Conservation (phyloP, 192 early-diverging fungal species). For the Coemansia nantahalensis region DNA sequence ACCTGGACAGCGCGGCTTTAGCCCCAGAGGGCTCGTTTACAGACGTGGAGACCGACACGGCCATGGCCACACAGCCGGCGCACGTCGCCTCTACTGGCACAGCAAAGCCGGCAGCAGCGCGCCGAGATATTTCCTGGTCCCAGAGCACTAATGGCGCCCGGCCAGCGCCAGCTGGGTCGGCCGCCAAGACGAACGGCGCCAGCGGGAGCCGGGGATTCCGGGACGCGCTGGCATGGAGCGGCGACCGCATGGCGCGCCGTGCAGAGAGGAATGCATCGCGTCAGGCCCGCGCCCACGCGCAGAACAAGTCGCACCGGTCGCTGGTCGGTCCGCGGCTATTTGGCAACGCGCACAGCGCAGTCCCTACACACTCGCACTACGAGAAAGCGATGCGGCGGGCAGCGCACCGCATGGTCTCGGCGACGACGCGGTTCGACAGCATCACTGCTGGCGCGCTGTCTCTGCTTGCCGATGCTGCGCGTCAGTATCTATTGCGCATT, state of each 20-base stretch:
- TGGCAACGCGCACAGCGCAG: slow-evolving; percentile 2
- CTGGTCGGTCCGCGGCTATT: slow-evolving; percentile 29
- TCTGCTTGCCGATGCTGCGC: slow-evolving; percentile 32
- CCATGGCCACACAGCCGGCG: not conserved
- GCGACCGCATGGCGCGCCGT: not conserved
- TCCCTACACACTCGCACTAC: slow-evolving; percentile 17
- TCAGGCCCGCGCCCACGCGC: slow-evolving; percentile 1
- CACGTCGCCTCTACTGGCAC: not conserved
- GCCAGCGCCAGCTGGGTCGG: no score
- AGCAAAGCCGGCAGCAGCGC: no score
- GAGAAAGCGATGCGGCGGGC: slow-evolving; percentile 45
- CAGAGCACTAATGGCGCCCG: not conserved
- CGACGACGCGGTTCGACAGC: slow-evolving; percentile 41
- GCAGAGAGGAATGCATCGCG: not conserved
- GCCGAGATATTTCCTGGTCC: not conserved
- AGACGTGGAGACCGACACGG: slow-evolving; percentile 6
- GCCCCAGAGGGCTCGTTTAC: not conserved
- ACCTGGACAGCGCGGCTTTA: not conserved
- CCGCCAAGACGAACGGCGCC: not conserved
- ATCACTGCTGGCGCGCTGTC: slow-evolving; percentile 33
- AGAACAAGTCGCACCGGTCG: slow-evolving; percentile 9
- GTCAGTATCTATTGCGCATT: slow-evolving; percentile 41
- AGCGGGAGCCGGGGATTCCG: not conserved
- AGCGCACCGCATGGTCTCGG: slow-evolving; percentile 41
- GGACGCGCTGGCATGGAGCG: slow-evolving; percentile 3